Evolutionary conservation across 805 yeast species (phyloP).

Genomic region (Hanseniaspora hatyaiensis): DNA sequence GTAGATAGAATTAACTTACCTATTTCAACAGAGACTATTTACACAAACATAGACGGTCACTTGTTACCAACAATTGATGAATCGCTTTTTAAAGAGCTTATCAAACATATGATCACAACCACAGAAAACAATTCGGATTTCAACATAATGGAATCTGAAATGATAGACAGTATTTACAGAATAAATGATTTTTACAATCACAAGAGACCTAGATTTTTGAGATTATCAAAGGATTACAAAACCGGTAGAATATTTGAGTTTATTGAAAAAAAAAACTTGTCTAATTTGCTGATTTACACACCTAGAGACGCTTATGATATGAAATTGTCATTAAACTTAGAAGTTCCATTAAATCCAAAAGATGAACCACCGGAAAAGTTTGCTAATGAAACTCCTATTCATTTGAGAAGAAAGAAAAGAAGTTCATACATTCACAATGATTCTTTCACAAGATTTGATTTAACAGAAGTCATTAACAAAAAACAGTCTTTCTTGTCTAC

Average conservation of each 20-base stretch:
- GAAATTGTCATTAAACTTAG: conserved; percentile 63
- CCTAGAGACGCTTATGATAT: conserved; percentile 72
- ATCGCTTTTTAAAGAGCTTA: conserved; percentile 46
- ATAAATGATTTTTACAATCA: conserved; percentile 42
- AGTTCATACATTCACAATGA: conserved; percentile 61
- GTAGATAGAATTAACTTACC: conserved; percentile 56
- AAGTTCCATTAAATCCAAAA: conserved; percentile 47
- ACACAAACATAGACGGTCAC: conserved; percentile 44
- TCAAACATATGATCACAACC: conserved; percentile 44
- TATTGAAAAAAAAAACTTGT: conserved; percentile 62
- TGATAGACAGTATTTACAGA: conserved; percentile 51
- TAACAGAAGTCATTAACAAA: conserved; percentile 43
- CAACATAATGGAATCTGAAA: conserved; percentile 48
- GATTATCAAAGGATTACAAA: conserved; percentile 56
- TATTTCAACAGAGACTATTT: conserved; percentile 56
- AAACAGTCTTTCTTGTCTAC: conserved; percentile 13
- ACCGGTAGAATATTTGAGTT: conserved; percentile 58
- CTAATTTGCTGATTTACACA: conserved; percentile 56
- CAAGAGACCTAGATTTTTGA: conserved; percentile 50
- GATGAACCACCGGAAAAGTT: conserved; percentile 45
- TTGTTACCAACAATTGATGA: conserved; percentile 59
- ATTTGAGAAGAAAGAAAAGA: conserved; percentile 61
- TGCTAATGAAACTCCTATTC: conserved; percentile 41
- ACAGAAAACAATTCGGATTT: conserved; percentile 31
- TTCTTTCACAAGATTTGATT: conserved; percentile 60